Evolutionary conservation across 495 filamentous ascomycete genomes (phyloP).

Genomic region (Neurospora tetrasperma): DNA sequence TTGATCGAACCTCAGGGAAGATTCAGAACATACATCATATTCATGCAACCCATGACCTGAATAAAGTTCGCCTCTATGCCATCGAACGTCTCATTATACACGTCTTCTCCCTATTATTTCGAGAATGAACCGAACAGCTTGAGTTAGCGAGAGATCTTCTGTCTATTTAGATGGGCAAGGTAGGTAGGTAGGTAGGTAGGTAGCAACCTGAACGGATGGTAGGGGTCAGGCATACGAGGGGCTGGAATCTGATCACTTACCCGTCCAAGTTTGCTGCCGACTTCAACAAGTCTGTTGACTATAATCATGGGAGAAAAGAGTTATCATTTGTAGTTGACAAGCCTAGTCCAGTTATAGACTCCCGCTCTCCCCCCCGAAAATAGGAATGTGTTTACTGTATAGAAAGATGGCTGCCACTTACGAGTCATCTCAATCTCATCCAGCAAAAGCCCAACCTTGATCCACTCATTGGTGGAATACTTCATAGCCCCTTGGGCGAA

Average conservation of each 20-base stretch:
- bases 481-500: background rate
- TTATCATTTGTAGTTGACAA: background rate
- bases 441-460: background rate
- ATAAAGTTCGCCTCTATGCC: background rate
- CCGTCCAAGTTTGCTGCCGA: background rate
- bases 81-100: background rate
- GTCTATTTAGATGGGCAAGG: background rate
- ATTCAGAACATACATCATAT: background rate
- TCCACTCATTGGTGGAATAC: background rate
- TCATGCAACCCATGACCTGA: background rate
- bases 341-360: background rate
- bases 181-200: background rate
- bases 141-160: background rate
- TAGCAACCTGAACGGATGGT: background rate
- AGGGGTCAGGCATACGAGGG: background rate
- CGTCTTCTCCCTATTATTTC: background rate
- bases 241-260: background rate
- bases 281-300: background rate
- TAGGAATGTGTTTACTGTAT: background rate
- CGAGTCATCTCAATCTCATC: background rate
- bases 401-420: background rate
- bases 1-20: background rate
- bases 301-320: background rate
- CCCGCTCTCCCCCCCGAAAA: background rate
- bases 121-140: background rate